Evolutionary conservation across 192 early-diverging fungal genomes (phyloP), one percentile per base, ranked within the genome.

Genomic region (Coemansia sp.): DNA sequence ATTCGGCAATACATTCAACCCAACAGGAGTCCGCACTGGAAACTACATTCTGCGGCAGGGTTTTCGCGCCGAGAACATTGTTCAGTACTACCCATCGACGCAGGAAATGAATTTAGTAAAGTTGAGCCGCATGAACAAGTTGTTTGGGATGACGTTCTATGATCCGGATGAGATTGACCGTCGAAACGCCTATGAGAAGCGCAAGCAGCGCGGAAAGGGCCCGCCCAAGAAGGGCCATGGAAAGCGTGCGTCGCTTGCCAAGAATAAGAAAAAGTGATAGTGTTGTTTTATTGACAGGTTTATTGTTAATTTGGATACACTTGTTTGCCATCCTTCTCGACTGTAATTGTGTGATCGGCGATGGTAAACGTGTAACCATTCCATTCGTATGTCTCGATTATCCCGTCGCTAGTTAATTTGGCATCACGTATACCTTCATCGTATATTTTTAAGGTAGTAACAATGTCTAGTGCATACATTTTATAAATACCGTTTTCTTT

Each of bases 151-250:
- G 27, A 68, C 68, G 43, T 39, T 68, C 23, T 68, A 71, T 14
- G 72, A 91, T 70, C 70, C 78, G 22, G 84, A 80, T 8, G 90
- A 91, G 64, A 87, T 89, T 55, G 80, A 82, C 32, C 86, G 90
- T 17, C 70, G 89, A 24, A 88, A 89, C 47, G 87, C 85, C 50
- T 72, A 88, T 62, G 86, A 89, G 2, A 82, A 82, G 72, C 79
- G 82, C 67, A 89, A 83, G 76, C 84, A 84, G 50, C 86, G 90
- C 45, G 90, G 90, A 58, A 91, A 91, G 84, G 89, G 90, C 38
- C 83, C 88, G 12, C 89, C 89, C 37, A 90, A 90, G 87, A 91
- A 91, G 76, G 79, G 79, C 19, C 62, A 75, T 23, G 79, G 79
- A 55, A 82, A 72, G 66, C 73, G 79, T 8, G 79, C 79, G 5